Conservation (phyloP, 306 rosid species). For the Erythrophleum fordii region DNA sequence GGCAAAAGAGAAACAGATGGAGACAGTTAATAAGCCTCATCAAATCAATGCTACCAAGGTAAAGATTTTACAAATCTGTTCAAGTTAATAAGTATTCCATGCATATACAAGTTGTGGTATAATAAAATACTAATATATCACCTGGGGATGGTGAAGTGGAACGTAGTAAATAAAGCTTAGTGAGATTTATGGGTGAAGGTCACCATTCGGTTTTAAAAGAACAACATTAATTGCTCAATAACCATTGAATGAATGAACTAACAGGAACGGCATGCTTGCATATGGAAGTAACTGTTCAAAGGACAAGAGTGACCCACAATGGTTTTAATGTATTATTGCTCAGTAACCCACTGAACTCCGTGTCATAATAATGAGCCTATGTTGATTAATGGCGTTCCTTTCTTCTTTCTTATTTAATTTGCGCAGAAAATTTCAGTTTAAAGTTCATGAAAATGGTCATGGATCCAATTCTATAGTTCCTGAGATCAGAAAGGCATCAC, state of each 20-base stretch:
- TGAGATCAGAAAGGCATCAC: slow-evolving; percentile 1
- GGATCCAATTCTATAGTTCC: slow-evolving; percentile 8
- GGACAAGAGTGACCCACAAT: slow-evolving; percentile 17
- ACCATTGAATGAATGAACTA: slow-evolving; percentile 26
- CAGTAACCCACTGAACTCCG: not conserved
- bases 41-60: slow-evolving; percentile 10
- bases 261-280: not conserved
- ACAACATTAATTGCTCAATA: slow-evolving; percentile 13
- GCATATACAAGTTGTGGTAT: too few relatives aligned
- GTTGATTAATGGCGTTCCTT: not conserved
- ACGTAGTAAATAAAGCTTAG: slow-evolving; percentile 28
- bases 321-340: slow-evolving; percentile 1
- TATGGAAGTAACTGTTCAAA: slow-evolving; percentile 30
- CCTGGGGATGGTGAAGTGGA: not conserved
- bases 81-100: slow-evolving; percentile 2
- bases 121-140: too few relatives aligned
- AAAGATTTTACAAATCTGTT: not conserved
- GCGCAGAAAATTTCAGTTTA: not conserved
- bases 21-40: not conserved
- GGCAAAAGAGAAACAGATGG: slow-evolving; percentile 3
- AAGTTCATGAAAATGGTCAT: not conserved
- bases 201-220: slow-evolving; percentile 39
- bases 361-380: slow-evolving; percentile 23
- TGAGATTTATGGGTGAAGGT: slow-evolving; percentile 23
- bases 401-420: not conserved